phyloP scores from a whole-genome alignment of 495 filamentous ascomycete genomes.

The Podospora appendiculata region DNA sequence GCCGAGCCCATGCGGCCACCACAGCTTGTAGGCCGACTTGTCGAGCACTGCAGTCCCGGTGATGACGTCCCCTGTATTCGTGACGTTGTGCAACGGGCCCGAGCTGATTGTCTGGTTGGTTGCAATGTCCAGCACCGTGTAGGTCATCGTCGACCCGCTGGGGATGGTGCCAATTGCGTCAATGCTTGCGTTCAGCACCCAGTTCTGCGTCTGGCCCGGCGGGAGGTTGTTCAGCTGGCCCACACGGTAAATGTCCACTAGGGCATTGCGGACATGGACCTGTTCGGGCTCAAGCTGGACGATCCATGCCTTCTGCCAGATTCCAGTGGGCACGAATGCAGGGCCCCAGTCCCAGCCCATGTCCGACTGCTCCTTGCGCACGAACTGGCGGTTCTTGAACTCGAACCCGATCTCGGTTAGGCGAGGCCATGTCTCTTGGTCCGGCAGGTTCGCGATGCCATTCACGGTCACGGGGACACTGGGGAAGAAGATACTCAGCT shows the following conservation, averaged over 20 bases:
- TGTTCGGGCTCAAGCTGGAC: constrained; percentile 43
- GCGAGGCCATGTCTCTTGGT: constrained; percentile 45
- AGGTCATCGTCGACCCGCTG: constrained; percentile 35
- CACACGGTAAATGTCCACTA: constrained; percentile 53
- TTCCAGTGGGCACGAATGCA: constrained; percentile 57
- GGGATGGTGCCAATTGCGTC: constrained; percentile 53
- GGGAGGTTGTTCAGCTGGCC: constrained; percentile 54
- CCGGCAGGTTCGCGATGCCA: constrained; percentile 46
- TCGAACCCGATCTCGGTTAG: constrained; percentile 41
- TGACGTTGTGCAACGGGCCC: constrained; percentile 36
- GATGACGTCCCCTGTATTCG: constrained; percentile 37
- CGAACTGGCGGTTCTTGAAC: constrained; percentile 52
- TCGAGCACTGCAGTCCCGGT: constrained; percentile 43
- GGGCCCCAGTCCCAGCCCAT: constrained; percentile 71
- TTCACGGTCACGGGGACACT: neutral
- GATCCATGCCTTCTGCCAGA: constrained; percentile 54
- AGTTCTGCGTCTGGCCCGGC: constrained; percentile 53
- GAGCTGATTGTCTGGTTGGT: constrained; percentile 38
- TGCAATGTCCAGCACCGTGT: constrained; percentile 45
- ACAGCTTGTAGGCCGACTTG: constrained; percentile 43
- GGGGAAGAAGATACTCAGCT: constrained; percentile 47
- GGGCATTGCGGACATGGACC: constrained; percentile 49
- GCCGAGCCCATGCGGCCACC: constrained; percentile 58
- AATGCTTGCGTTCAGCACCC: constrained; percentile 64
- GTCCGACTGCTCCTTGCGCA: constrained; percentile 63